Evolutionary conservation across 177 flowering plant genomes (phyloP).

Genomic region (Telopea speciosissima): DNA sequence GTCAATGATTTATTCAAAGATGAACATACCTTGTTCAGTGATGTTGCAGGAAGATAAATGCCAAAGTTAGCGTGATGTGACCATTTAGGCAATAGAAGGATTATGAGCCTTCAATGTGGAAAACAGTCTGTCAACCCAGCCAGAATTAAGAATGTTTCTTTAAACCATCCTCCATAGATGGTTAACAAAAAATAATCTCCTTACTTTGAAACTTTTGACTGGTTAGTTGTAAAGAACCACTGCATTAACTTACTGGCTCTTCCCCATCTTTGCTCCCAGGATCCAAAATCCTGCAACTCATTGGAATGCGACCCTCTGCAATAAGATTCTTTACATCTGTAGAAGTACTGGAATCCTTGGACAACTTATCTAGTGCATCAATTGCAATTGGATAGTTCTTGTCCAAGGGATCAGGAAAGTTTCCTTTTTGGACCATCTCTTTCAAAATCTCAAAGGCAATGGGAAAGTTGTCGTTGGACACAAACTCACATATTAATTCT

Average conservation of each 20-base stretch:
- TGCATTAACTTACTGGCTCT: not conserved
- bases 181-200: not conserved
- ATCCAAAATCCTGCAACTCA: slow-evolving; percentile 10
- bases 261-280: not conserved
- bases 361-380: slow-evolving; percentile 36
- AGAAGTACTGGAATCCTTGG: slow-evolving; percentile 41
- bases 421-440: slow-evolving; percentile 43
- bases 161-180: not conserved
- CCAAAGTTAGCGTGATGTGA: slow-evolving; percentile 1
- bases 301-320: slow-evolving; percentile 35
- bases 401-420: slow-evolving; percentile 37
- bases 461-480: slow-evolving; percentile 24
- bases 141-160: not conserved
- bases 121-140: not conserved
- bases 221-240: not conserved
- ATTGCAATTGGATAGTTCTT: slow-evolving; percentile 34
- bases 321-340: slow-evolving; percentile 37
- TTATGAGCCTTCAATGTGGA: not conserved
- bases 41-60: not conserved
- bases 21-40: slow-evolving; percentile 4
- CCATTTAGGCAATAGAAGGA: not conserved
- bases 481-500: slow-evolving; percentile 47
- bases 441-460: slow-evolving; percentile 45
- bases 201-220: not conserved
- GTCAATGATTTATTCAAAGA: not conserved